A percentile compares a stretch with the other conserved stretches of the same genome.
Conservation (phyloP, 1,284 basidiomycete species). For the Dichomitus squalens region DNA sequence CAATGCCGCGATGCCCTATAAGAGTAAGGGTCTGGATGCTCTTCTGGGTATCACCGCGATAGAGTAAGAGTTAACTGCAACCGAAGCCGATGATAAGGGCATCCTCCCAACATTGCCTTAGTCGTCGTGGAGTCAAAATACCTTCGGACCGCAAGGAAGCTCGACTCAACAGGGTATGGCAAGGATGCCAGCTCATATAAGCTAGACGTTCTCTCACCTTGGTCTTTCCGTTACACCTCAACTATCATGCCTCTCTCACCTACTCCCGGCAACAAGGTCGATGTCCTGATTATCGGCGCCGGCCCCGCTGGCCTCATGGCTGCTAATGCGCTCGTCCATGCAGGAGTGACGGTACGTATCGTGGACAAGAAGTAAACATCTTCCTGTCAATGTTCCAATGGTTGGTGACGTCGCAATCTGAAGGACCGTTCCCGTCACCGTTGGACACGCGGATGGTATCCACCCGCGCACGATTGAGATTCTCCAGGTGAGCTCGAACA, state of each 20-base stretch:
- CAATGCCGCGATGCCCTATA: no score
- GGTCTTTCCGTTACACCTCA: no score
- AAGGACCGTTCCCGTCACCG: constrained; percentile 58
- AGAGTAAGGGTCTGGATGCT: no score
- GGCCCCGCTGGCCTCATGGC: constrained; percentile 67
- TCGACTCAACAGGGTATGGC: no score
- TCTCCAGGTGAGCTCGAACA: constrained; percentile 51
- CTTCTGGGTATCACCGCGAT: no score
- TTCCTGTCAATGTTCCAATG: neutral
- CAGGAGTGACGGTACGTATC: constrained; percentile 63
- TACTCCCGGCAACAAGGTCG: constrained; percentile 36
- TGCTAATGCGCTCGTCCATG: constrained; percentile 60
- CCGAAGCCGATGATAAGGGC: no score
- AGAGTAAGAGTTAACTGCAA: no score
- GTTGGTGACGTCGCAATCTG: neutral
- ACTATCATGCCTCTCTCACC: neutral
- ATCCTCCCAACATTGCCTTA: no score
- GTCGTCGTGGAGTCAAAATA: no score
- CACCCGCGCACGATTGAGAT: constrained; percentile 80
- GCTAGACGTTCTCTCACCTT: no score
- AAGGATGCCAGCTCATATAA: no score
- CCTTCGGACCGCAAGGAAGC: no score
- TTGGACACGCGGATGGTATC: constrained; percentile 81
- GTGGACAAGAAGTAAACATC: constrained; percentile 71
- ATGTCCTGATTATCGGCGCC: constrained; percentile 59